Evolutionary conservation across 306 rosid species (phyloP).

Genomic region (Canavalia ensiformis): DNA sequence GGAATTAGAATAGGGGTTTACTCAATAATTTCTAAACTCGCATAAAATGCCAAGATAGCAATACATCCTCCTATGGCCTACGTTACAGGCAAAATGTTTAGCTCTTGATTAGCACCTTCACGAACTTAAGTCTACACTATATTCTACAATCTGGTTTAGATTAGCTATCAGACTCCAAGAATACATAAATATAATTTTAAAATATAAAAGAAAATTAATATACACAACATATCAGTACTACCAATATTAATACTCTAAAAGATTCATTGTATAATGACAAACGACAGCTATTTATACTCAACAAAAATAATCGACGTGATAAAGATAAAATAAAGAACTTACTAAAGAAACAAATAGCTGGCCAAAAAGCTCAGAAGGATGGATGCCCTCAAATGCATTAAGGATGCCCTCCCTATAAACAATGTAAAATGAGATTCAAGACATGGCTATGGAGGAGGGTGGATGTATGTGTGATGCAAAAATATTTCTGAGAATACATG

Average conservation of each 20-base stretch:
- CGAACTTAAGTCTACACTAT: conserved; percentile 25
- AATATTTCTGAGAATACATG: too few relatives aligned
- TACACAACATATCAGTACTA: background rate
- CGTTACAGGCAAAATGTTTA: conserved; percentile 2
- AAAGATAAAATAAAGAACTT: conserved; percentile 55
- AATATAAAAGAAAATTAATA: background rate
- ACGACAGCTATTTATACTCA: background rate
- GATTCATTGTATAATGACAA: conserved; percentile 27
- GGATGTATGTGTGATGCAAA: background rate
- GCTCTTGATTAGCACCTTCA: conserved; percentile 12
- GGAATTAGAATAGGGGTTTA: too few relatives aligned
- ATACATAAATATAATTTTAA: background rate
- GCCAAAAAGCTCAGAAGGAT: conserved; percentile 82
- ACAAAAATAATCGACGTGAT: background rate
- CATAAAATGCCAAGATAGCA: conserved; percentile 20
- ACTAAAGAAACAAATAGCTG: conserved; percentile 91
- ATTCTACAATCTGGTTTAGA: conserved; percentile 26
- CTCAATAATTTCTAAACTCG: background rate
- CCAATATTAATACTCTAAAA: conserved; percentile 21
- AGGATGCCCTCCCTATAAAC: conserved; percentile 93
- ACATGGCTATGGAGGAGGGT: conserved; percentile 6
- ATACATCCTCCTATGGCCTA: conserved; percentile 18
- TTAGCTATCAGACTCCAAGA: conserved; percentile 1
- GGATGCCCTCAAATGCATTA: conserved; percentile 76
- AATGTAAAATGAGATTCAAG: conserved; percentile 37